phyloP scores from a whole-genome alignment of 306 rosid species.

The Lathyrus tuberosus region DNA sequence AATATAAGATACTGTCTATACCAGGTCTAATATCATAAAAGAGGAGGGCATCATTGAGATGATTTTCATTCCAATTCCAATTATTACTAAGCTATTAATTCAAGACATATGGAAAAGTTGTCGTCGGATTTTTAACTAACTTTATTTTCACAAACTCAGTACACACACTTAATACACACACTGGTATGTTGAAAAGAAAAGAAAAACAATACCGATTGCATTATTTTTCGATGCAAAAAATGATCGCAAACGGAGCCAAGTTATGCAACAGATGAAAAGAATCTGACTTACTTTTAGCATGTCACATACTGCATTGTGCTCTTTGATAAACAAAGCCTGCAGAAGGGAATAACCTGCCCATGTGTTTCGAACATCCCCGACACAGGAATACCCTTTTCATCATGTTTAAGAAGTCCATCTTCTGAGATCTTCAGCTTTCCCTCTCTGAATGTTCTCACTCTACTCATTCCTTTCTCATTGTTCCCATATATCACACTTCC shows the following conservation, averaged over 20 bases:
- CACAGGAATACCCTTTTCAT: slow-evolving; percentile 66
- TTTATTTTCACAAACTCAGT: too few relatives aligned
- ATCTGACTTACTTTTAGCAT: slow-evolving; percentile 56
- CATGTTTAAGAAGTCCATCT: slow-evolving; percentile 70
- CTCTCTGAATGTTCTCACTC: slow-evolving; percentile 68
- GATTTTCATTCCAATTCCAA: too few relatives aligned
- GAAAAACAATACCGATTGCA: slow-evolving; percentile 2
- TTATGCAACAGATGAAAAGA: background rate
- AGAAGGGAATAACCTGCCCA: slow-evolving; percentile 78
- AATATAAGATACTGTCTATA: too few relatives aligned
- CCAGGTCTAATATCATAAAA: too few relatives aligned
- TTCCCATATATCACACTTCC: slow-evolving; percentile 83
- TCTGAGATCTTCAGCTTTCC: slow-evolving; percentile 66
- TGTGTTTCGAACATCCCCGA: slow-evolving; percentile 73
- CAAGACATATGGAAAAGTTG: too few relatives aligned
- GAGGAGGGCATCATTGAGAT: too few relatives aligned
- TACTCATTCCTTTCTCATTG: slow-evolving; percentile 52
- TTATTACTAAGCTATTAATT: too few relatives aligned
- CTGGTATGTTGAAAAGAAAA: too few relatives aligned
- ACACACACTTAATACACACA: too few relatives aligned
- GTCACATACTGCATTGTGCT: slow-evolving; percentile 79
- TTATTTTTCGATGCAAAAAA: slow-evolving; percentile 9
- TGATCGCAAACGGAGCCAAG: slow-evolving; percentile 5
- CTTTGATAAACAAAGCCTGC: slow-evolving; percentile 72
- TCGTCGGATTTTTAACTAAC: too few relatives aligned